Conservation (phyloP, 2,329 filamentous ascomycete species). For the Colletotrichum sp. region DNA sequence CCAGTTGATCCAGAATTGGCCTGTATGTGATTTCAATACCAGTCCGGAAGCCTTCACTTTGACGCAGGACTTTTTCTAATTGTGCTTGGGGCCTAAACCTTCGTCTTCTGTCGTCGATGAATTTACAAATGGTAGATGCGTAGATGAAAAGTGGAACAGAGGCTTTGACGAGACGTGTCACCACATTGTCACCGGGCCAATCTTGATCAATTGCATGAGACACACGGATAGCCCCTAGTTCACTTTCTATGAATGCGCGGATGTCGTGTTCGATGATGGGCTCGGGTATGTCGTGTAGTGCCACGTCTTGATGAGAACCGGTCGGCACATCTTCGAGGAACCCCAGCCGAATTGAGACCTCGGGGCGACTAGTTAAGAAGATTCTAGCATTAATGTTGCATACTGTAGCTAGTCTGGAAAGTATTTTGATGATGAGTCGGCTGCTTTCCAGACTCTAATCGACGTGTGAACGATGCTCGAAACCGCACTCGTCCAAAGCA, state of each 20-base stretch:
- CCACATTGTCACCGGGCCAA: neutral
- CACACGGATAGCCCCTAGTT: accelerated
- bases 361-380: neutral
- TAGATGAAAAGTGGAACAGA: neutral
- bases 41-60: accelerated
- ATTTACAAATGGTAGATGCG: neutral
- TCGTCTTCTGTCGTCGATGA: neutral
- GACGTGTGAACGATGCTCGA: accelerated
- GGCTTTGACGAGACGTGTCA: neutral
- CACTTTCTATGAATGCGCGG: neutral
- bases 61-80: neutral
- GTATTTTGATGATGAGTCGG: accelerated
- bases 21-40: neutral
- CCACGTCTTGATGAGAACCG: neutral
- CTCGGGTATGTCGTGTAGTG: neutral
- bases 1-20: neutral
- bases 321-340: neutral
- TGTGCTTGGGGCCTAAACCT: neutral
- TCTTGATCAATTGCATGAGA: neutral
- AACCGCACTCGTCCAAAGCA: neutral
- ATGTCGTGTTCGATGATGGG: neutral
- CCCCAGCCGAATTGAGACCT: neutral
- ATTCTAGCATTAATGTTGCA: neutral
- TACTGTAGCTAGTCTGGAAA: neutral
- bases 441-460: neutral